A percentile compares a stretch with the other conserved stretches of the same genome.
These are phyloP conservation scores for Cyathus striatus DNA, from an alignment of 768 basidiomycete species.

Conservation along the genomic window DNA sequence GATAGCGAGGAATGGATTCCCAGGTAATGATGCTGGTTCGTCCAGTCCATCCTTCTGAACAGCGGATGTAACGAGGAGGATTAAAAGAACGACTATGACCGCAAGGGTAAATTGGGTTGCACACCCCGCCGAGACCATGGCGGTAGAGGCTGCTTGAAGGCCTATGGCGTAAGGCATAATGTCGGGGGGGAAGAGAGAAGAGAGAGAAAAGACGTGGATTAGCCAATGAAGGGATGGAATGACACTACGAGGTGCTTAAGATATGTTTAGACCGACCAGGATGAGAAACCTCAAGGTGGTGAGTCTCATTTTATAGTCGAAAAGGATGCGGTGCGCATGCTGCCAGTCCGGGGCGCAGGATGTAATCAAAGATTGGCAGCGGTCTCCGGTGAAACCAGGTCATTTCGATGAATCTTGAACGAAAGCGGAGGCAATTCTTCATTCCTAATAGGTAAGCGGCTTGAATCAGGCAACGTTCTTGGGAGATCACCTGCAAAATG, in stretches of 20 bases:
- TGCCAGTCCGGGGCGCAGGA: too few relatives aligned
- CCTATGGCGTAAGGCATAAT: constrained; percentile 48
- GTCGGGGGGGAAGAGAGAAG: constrained; percentile 22
- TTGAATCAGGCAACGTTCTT: too few relatives aligned
- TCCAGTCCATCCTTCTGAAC: constrained; percentile 45
- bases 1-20: constrained; percentile 52
- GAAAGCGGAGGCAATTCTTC: too few relatives aligned
- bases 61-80: constrained; percentile 39
- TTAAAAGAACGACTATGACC: constrained; percentile 40
- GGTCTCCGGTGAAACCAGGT: too few relatives aligned
- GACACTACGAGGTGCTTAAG: constrained; percentile 16
- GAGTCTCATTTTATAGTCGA: constrained; percentile 20
- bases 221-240: constrained; percentile 13
- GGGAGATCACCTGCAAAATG: too few relatives aligned
- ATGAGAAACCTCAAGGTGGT: constrained; percentile 18
- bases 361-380: too few relatives aligned
- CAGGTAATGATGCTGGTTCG: constrained; percentile 53
- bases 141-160: constrained; percentile 40
- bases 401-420: too few relatives aligned
- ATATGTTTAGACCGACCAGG: constrained; percentile 24
- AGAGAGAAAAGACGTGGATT: constrained; percentile 19
- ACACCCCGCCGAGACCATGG: constrained; percentile 47
- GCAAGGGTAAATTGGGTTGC: constrained; percentile 43
- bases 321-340: constrained; percentile 1
- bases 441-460: too few relatives aligned